Evolutionary conservation across 768 basidiomycete species (phyloP), one percentile per base, ranked within the genome.

Genomic region (Boletus rex-veris): DNA sequence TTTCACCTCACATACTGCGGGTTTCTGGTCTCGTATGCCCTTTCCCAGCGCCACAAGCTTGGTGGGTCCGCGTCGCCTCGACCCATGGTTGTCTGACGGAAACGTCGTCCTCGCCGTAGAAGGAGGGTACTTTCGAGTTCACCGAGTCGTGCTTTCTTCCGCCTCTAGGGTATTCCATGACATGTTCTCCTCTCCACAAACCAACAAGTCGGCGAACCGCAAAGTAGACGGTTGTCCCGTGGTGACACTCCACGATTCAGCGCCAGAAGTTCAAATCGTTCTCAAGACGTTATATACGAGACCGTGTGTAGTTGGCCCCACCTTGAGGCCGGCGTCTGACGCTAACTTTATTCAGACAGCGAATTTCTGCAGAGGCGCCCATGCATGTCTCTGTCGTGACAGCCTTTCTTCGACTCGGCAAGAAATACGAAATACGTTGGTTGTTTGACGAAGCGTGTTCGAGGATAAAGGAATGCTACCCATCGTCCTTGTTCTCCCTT

Each of bases 221-320:
- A 63, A 43, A 41, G 30, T 63, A 12, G 63, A 64, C n/a, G 63
- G 63, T 3, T 64, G 63, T 52, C 55, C 63, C n/a, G 63, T 64
- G 42, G 46, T 64, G 31, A 55, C 55, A 1, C 26, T 64, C 42
- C 51, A 62, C 5, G 63, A 64, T 48, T 39, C 53, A 9, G 58
- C 60, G 11, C 45, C 54, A 40, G 63, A 64, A 28, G 55, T 64
- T n/a, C 64, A 65, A 57, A 64, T 64, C 19, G 58, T 64, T 16
- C 63, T 64, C 42, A 62, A 63, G 40, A 63, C 64, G 0, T 31
- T 64, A 44, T 60, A 64, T 41, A 35, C 40, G 44, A 62, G 45
- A 64, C 60, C 63, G 63, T 65, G 55, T 36, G 64, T 65, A 55
- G 42, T 48, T 18, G 33, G 41, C 46, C 41, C 28, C 41, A 33